Evolutionary conservation across 2,329 filamentous ascomycete genomes (phyloP).

Genomic region (Aspergillus fijiensis): DNA sequence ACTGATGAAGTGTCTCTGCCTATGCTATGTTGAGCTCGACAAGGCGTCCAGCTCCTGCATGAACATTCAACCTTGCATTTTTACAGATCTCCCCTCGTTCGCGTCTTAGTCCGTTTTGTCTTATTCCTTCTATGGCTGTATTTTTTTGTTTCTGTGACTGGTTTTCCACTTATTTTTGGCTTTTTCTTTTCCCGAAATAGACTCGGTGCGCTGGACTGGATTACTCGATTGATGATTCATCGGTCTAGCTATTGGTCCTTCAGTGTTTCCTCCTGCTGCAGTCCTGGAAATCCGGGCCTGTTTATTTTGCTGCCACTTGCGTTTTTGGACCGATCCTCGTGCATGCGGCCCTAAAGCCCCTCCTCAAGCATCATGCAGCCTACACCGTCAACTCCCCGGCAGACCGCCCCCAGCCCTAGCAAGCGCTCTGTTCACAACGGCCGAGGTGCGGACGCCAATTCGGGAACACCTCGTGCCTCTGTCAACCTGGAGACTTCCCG

Average conservation of each 20-base stretch:
- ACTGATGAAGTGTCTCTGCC: constrained; percentile 19
- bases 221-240: background rate
- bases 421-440: constrained; percentile 10
- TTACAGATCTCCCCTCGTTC: background rate
- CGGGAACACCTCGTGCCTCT: constrained; percentile 6
- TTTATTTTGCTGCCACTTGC: background rate
- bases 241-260: background rate
- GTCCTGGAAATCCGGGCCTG: background rate
- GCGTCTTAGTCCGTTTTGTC: background rate
- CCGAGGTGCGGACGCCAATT: constrained; percentile 9
- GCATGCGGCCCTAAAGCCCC: constrained; percentile 4
- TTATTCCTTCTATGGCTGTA: background rate
- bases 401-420: constrained; percentile 11
- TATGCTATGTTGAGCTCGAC: constrained; percentile 14
- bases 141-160: too few relatives aligned
- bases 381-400: constrained; percentile 18
- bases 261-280: background rate
- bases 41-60: constrained; percentile 10
- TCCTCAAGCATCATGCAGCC: constrained; percentile 17
- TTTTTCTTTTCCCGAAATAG: background rate
- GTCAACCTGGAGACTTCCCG: constrained; percentile 10
- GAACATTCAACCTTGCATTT: constrained; percentile 1
- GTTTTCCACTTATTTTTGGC: background rate
- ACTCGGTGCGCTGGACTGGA: background rate
- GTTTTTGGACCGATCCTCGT: background rate